Evolutionary conservation across 768 basidiomycete genomes (phyloP).

Genomic region (Amanita fuliginea): DNA sequence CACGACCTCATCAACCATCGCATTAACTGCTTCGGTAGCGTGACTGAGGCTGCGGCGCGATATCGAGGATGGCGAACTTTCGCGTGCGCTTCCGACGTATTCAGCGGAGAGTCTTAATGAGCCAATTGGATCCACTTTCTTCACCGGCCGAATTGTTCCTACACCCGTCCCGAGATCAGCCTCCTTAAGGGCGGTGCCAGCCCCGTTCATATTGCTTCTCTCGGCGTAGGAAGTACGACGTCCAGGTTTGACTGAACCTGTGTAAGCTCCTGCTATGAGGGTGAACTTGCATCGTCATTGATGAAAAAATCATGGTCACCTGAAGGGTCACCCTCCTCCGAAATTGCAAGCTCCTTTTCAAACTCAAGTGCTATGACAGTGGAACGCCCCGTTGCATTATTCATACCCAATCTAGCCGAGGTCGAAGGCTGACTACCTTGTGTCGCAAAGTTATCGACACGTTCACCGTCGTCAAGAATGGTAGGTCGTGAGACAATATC

Average conservation of each 20-base stretch:
- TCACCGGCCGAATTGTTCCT: conserved; percentile 88
- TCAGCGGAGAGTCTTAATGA: conserved; percentile 72
- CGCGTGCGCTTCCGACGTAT: conserved; percentile 64
- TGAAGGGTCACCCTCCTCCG: conserved; percentile 25
- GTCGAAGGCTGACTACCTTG: conserved; percentile 48
- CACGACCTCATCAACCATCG: conserved; percentile 76
- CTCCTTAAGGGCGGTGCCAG: conserved; percentile 67
- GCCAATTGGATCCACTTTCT: conserved; percentile 76
- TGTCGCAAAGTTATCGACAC: conserved; percentile 44
- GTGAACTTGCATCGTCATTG: not conserved
- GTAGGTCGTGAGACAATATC: conserved; percentile 42
- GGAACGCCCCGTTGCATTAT: conserved; percentile 49
- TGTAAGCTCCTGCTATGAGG: conserved; percentile 45
- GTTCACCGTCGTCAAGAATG: conserved; percentile 49
- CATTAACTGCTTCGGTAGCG: conserved; percentile 47
- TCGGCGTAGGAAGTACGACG: conserved; percentile 75
- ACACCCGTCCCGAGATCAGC: conserved; percentile 82
- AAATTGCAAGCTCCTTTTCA: conserved; percentile 32
- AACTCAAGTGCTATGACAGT: no score
- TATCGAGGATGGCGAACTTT: conserved; percentile 35
- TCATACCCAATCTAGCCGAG: conserved; percentile 33
- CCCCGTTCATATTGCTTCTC: conserved; percentile 45
- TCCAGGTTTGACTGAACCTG: conserved; percentile 48
- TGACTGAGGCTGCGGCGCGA: conserved; percentile 45
- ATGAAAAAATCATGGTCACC: conserved; percentile 19